Evolutionary conservation across 768 basidiomycete genomes (phyloP), one percentile per base, ranked within the genome.

Genomic region (Hebeloma cylindrosporum): DNA sequence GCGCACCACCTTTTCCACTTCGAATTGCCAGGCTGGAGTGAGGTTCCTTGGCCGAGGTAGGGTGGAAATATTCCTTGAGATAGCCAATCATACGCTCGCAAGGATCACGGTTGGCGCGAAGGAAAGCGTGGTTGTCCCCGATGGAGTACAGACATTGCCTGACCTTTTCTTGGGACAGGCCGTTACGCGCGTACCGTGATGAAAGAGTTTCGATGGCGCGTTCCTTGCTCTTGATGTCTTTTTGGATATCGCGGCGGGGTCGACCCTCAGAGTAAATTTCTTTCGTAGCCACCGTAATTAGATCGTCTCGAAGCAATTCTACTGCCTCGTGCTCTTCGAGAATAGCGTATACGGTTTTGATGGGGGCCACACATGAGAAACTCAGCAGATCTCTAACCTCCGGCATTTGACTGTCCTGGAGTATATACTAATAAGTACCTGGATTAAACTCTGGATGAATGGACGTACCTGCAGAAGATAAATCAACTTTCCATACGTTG

Each of bases 61-160:
- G 77, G 51, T 91, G 79, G 74, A 91, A 93, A 58, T 85, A 74
- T 48, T 82, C 67, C 60, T 86, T 88, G 52, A 93, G 69, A 57
- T 83, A 86, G 3, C 55, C 60, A 40, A 93, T 92, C 86, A 92
- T 86, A 45, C 77, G 74, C 47, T 93, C 89, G 66, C 90, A 93
- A 36, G 90, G 90, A 59, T 93, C 90, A 28, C 90, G 86, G 53
- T 93, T 92, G 43, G 79, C 79, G 21, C 90, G 80, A 51, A 92
- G 66, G 74, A 93, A 93, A 8, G 90, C 87, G 59, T 92, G 88
- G 57, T 93, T 93, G 63, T 93, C 90, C 2, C 90, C 90, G 39
- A 93, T 91, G 55, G 85, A 88, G 61, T 92, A 93, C 38, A 93
- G 63, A 58, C 88, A 91, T 58, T 90, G 85, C 22, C 83, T 76